These are phyloP conservation scores for Paragyromitra xinjiangensis DNA, from an alignment of 495 filamentous ascomycete genomes.

Conservation along the genomic window DNA sequence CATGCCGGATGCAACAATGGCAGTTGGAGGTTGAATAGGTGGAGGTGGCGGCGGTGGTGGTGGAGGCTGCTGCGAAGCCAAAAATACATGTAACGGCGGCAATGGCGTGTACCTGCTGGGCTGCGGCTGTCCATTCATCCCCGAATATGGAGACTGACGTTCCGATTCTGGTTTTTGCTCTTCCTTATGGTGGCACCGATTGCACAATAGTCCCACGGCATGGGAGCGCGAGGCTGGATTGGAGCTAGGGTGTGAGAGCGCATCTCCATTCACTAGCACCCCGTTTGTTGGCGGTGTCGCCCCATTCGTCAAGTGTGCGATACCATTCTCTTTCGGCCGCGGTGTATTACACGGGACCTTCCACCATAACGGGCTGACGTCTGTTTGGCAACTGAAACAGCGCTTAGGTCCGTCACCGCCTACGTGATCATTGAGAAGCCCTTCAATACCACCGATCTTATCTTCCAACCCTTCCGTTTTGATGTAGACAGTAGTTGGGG, in stretches of 20 bases:
- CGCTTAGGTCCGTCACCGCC: conserved; percentile 55
- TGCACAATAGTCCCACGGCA: conserved; percentile 50
- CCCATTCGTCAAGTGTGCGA: conserved; percentile 51
- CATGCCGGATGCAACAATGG: conserved; percentile 14
- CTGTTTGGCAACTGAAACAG: conserved; percentile 51
- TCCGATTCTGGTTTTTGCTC: conserved; percentile 46
- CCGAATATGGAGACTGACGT: conserved; percentile 40
- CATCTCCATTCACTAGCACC: conserved; percentile 41
- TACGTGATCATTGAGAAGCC: conserved; percentile 53
- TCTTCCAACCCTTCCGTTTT: conserved; percentile 53
- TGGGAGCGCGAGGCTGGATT: conserved; percentile 30
- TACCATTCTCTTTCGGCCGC: conserved; percentile 48
- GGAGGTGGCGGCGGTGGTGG: conserved; percentile 48
- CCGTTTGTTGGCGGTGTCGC: conserved; percentile 45
- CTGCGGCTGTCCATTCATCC: conserved; percentile 33
- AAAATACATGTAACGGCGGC: conserved; percentile 53
- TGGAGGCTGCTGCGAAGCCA: conserved; percentile 52
- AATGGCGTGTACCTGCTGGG: conserved; percentile 51
- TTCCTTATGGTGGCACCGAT: conserved; percentile 51
- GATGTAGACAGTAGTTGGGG: conserved; percentile 55
- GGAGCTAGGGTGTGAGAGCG: conserved; percentile 8
- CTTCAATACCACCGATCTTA: conserved; percentile 50
- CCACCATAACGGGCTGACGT: conserved; percentile 56
- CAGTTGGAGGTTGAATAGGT: conserved; percentile 28
- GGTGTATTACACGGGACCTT: conserved; percentile 50